Evolutionary conservation across 495 filamentous ascomycete species (phyloP), one percentile per base, ranked within the genome.

Genomic region (Apodospora peruviana): DNA sequence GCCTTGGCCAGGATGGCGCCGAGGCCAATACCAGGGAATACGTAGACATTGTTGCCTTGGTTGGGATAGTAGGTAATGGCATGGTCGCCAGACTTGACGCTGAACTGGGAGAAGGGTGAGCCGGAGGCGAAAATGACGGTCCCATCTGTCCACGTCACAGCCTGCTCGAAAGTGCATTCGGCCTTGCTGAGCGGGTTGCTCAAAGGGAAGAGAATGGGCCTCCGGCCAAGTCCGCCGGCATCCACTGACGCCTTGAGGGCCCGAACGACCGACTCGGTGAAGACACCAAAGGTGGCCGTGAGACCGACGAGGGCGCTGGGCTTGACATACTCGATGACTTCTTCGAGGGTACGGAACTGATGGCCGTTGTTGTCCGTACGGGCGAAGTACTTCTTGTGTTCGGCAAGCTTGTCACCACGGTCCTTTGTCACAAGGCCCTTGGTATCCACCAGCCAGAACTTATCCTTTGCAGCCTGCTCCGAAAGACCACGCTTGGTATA

Each of bases 301-400:
- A 98, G 78, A 59, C 93, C 93, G 72, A 98, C 87, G 17, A 98
- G 81, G 54, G 91, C 94, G 19, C 90, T 95, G 5, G 93, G 93
- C 72, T 90, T 83, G 55, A 97, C 90, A 59, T 91, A 85, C 61
- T 96, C 90, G 46, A 96, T 86, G 40, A 96, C 87, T 57, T 94
- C 86, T 57, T 90, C 87, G 2, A 98, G 81, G n/a, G 80, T 85
- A 70, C 83, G 83, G 80, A 85, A 87, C 70, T 98, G 93, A 60
- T 85, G 76, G 60, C 90, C 90, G n/a, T 83, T 72, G 75, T 98
- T 97, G 69, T 97, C 91, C 40, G 78, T 73, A 40, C 93, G 90
- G 37, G 90, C 87, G 60, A 98, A 98, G 81, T 95, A 96, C 67
- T 95, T 80, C 73, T 98, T 98, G 82, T 98, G 93, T 55, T 96